A percentile compares a stretch with the other conserved stretches of the same genome.
phyloP scores from a whole-genome alignment of 2,329 filamentous ascomycete genomes.

The Hymenotorrendiella dingleyae region DNA sequence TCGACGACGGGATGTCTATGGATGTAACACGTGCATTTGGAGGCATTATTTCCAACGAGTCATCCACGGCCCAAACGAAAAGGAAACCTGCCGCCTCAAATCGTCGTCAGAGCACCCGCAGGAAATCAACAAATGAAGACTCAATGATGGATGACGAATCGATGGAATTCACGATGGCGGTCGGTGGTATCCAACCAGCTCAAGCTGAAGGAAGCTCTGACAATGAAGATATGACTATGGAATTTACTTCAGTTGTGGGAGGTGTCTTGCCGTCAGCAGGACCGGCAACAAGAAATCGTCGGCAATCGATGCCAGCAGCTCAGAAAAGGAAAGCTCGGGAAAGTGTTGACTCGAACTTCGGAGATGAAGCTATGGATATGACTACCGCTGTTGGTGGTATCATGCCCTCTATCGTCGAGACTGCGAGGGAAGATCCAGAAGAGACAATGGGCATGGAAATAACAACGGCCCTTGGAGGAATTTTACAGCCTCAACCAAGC shows the following conservation, averaged over 20 bases:
- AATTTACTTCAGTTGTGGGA: constrained; percentile 63
- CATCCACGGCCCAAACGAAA: constrained; percentile 15
- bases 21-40: constrained; percentile 83
- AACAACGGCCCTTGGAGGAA: constrained; percentile 51
- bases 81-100: constrained; percentile 28
- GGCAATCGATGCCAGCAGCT: constrained; percentile 15
- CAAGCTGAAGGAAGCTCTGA: constrained; percentile 34
- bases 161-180: constrained; percentile 52
- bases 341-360: constrained; percentile 18
- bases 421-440: constrained; percentile 35
- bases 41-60: constrained; percentile 53
- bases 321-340: constrained; percentile 32
- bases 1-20: constrained; percentile 68
- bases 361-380: constrained; percentile 40
- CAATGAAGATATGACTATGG: constrained; percentile 74
- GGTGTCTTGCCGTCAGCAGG: constrained; percentile 40
- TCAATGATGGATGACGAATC: constrained; percentile 31
- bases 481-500: constrained; percentile 37
- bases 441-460: constrained; percentile 55
- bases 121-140: constrained; percentile 30
- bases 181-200: constrained; percentile 45
- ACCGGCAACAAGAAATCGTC: constrained; percentile 27
- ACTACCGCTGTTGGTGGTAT: constrained; percentile 46
- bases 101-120: constrained; percentile 32
- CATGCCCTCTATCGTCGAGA: constrained; percentile 30